Percentiles rank a stretch among this genome's conserved stretches.
Evolutionary conservation across 768 basidiomycete genomes (phyloP).

Genomic region (Mycena haematopus): DNA sequence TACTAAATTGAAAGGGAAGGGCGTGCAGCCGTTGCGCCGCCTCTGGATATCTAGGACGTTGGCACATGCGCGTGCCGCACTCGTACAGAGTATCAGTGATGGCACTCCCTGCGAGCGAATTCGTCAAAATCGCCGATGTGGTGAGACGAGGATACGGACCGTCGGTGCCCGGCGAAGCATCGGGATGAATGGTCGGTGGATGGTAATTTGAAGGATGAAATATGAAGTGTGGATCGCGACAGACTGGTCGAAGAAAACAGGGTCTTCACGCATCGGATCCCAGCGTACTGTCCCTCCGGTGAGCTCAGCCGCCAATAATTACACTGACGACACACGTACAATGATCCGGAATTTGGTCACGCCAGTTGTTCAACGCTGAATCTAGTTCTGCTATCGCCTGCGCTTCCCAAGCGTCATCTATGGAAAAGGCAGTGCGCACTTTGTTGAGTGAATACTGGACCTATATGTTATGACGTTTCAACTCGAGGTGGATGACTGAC

Average conservation of each 20-base stretch:
- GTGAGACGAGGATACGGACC: not conserved
- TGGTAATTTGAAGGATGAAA: constrained; percentile 65
- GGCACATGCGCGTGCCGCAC: constrained; percentile 77
- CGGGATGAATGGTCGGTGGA: constrained; percentile 83
- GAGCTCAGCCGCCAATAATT: not conserved
- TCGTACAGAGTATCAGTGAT: constrained; percentile 80
- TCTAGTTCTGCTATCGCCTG: constrained; percentile 76
- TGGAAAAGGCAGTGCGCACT: constrained; percentile 54
- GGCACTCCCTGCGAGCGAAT: not conserved
- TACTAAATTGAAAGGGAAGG: not conserved
- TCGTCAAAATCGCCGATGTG: not conserved
- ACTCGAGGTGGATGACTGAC: constrained; percentile 35
- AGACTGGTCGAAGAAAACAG: constrained; percentile 59
- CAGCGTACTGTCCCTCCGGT: constrained; percentile 53
- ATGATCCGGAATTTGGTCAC: constrained; percentile 40
- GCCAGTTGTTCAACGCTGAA: constrained; percentile 78
- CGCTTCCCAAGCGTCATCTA: constrained; percentile 61
- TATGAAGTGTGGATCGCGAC: constrained; percentile 56
- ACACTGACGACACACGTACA: constrained; percentile 36
- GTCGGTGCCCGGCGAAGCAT: constrained; percentile 21
- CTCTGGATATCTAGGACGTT: constrained; percentile 64
- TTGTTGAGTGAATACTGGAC: constrained; percentile 70
- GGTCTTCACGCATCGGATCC: constrained; percentile 45
- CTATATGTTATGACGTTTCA: not conserved
- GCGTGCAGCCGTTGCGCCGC: not conserved